Evolutionary conservation across 495 filamentous ascomycete genomes (phyloP), one percentile per base, ranked within the genome.

Genomic region (Mytilinidion resinicola): DNA sequence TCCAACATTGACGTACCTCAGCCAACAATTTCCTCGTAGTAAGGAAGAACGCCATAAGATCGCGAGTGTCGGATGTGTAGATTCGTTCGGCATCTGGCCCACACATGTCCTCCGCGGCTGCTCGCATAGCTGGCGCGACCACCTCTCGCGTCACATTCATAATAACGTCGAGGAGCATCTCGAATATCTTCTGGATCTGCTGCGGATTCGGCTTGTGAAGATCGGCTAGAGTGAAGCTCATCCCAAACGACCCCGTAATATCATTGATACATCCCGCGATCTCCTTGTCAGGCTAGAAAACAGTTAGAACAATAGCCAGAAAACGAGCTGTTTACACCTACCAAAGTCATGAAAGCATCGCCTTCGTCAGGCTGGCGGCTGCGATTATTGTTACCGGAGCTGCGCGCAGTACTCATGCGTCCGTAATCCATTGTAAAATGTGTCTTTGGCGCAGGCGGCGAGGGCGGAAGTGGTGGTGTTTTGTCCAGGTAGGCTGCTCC

Each of bases 261-360:
- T 97, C 93, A 72, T 84, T 91, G 76, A 98, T 95, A 72, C 93
- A 98, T 67, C 87, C 90, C 66, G 91, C 90, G 53, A 98, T 96
- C 70, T 97, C 93, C 63, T 80, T 82, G 68, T 96, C 91, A 38
- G 82, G 74, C 84, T 86, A n/a, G 14, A 17, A 21, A 42, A 19
- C 17, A 11, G 21, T 66, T 56, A 62, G 55, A 53, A 51, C 35
- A 33, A 1, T 11, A 21, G 52, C 38, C 9, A 19, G 3, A 19
- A 1, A 43, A 17, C 5, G 34, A 5, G 25, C 15, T 43, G 39
- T 43, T 25, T 14, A 21, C 34, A 69, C 76, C 67, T 69, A 88
- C 86, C 72, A 96, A 76, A 59, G 85, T 85, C 90, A 96, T 95
- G 74, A 93, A 85, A 20, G 88, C 86, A 76, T 95, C 90, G 61